These are phyloP conservation scores for Boletellus deceptivus DNA, from an alignment of 1,284 basidiomycete species.

Conservation along the genomic window DNA sequence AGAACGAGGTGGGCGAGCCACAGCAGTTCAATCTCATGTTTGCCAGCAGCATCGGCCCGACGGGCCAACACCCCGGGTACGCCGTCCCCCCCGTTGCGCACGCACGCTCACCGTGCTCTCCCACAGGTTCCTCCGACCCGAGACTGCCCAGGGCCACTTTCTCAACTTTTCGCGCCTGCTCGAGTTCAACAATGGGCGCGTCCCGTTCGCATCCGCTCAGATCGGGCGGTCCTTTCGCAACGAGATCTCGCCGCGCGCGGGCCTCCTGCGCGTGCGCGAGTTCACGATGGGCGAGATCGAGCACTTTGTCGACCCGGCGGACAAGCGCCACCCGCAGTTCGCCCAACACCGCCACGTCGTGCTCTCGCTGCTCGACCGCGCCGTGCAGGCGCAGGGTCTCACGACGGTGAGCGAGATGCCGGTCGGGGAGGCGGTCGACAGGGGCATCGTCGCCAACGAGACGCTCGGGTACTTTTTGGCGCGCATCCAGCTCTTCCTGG, in stretches of 20 bases:
- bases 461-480: constrained; percentile 98
- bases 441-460: constrained; percentile 92
- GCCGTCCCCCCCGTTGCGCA: no score
- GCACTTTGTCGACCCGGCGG: constrained; percentile 94
- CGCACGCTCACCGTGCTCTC: background rate
- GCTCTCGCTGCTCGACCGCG: constrained; percentile 79
- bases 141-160: constrained; percentile 99
- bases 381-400: constrained; percentile 78
- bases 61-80: constrained; percentile 93
- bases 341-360: constrained; percentile 75
- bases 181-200: constrained; percentile 96
- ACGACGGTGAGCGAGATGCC: constrained; percentile 68
- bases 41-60: constrained; percentile 94
- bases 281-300: constrained; percentile 99
- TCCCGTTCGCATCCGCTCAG: constrained; percentile 97
- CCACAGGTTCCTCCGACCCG: constrained; percentile 87
- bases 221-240: constrained; percentile 97
- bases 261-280: constrained; percentile 94
- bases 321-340: constrained; percentile 90
- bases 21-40: constrained; percentile 99
- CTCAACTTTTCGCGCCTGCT: constrained; percentile 97
- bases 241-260: constrained; percentile 96
- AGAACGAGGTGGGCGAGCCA: constrained; percentile 90
- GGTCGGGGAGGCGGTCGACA: constrained; percentile 87
- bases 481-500: constrained; percentile 87